Conservation (phyloP, 2,329 filamentous ascomycete species). For the Penicillium sp. region DNA sequence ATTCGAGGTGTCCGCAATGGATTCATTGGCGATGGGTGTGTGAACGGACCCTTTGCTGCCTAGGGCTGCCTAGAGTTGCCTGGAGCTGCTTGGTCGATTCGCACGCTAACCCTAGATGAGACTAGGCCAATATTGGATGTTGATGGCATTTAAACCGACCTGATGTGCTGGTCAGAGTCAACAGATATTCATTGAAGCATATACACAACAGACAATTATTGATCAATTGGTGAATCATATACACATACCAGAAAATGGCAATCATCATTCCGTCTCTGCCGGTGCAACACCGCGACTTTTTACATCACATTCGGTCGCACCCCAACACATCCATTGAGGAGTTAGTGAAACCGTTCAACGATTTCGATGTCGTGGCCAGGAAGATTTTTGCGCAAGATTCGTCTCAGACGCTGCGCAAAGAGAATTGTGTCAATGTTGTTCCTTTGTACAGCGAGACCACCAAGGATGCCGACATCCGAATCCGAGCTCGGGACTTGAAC, state of each 20-base stretch:
- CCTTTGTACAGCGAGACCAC: conserved; percentile 26
- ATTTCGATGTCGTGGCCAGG: conserved; percentile 31
- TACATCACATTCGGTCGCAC: conserved; percentile 22
- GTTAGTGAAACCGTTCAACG: conserved; percentile 33
- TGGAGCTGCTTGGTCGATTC: background rate
- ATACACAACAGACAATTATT: too few species aligned
- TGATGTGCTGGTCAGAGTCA: background rate
- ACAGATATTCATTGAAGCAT: background rate
- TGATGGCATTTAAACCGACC: conserved; percentile 2
- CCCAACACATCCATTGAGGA: conserved; percentile 22
- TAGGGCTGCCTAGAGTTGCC: conserved; percentile 7
- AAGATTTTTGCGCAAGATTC: conserved; percentile 37
- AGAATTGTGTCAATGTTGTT: conserved; percentile 30
- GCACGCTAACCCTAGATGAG: background rate
- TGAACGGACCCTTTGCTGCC: conserved; percentile 5
- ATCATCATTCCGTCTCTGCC: conserved; percentile 24
- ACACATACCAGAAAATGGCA: conserved; percentile 2
- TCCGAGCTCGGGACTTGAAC: conserved; percentile 29
- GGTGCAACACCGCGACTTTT: conserved; percentile 24
- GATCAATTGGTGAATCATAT: background rate
- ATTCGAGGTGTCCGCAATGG: too few species aligned
- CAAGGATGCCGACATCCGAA: conserved; percentile 20
- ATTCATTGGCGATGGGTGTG: background rate
- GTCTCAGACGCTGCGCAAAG: conserved; percentile 23
- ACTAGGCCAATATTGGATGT: background rate